phyloP scores from a whole-genome alignment of 257 asterid species.

The Marsdenia floribunda region DNA sequence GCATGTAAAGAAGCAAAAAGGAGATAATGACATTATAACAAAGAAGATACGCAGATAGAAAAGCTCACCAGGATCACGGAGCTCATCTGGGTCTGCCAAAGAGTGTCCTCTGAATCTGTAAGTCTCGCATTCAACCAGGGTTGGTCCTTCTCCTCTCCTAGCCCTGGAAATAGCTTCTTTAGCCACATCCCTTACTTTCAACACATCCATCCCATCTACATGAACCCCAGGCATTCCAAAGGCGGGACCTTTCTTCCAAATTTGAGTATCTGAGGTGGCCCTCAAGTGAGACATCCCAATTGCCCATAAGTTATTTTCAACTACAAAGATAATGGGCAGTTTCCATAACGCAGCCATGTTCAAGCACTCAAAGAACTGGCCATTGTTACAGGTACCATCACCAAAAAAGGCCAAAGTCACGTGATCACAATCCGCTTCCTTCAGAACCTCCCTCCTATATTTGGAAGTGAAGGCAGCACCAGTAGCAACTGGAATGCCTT shows the following conservation, averaged over 20 bases:
- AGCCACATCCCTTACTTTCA: constrained; percentile 97
- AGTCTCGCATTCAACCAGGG: constrained; percentile 93
- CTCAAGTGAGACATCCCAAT: constrained; percentile 99
- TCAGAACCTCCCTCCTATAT: constrained; percentile 78
- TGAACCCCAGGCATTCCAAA: constrained; percentile 98
- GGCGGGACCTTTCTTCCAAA: constrained; percentile 98
- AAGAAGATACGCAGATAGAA: constrained; percentile 9
- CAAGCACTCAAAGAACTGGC: constrained; percentile 96
- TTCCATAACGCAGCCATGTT: constrained; percentile 99
- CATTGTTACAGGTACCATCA: constrained; percentile 93
- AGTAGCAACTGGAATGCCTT: constrained; percentile 92
- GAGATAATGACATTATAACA: neutral
- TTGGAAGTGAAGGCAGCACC: constrained; percentile 93
- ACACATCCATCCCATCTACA: constrained; percentile 97
- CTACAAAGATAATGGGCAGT: constrained; percentile 88
- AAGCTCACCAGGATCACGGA: constrained; percentile 90
- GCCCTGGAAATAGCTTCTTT: constrained; percentile 86
- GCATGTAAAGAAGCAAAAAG: neutral
- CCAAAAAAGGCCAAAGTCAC: constrained; percentile 91
- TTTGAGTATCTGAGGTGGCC: constrained; percentile 89
- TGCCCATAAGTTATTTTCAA: constrained; percentile 98
- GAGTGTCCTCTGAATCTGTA: constrained; percentile 97
- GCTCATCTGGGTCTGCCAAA: constrained; percentile 98
- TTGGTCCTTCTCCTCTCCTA: constrained; percentile 94
- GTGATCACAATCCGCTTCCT: constrained; percentile 77